Conservation (phyloP, 805 yeast genomes). For the Yarrowia alimentaria region DNA sequence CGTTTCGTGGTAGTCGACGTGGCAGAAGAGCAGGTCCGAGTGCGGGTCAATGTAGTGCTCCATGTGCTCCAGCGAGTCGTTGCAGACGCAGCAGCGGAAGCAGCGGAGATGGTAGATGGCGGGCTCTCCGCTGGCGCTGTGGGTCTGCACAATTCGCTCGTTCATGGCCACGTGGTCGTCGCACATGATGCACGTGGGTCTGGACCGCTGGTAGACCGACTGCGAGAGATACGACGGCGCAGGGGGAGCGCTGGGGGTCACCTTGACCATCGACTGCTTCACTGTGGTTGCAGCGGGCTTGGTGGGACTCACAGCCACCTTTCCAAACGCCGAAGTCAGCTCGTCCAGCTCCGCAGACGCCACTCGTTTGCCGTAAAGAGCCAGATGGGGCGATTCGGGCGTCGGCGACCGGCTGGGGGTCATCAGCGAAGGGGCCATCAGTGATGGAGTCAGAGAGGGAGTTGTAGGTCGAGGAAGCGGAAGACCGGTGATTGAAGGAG, state of each 20-base stretch:
- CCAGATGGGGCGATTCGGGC: too few species aligned
- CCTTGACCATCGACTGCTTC: too few species aligned
- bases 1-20: constrained; percentile 39
- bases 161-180: constrained; percentile 35
- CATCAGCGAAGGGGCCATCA: too few species aligned
- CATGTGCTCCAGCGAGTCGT: constrained; percentile 32
- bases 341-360: too few species aligned
- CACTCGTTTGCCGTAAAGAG: too few species aligned
- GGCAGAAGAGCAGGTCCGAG: constrained; percentile 35
- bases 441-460: too few species aligned
- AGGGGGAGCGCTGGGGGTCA: constrained; percentile 23
- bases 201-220: not conserved
- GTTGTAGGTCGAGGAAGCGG: too few species aligned
- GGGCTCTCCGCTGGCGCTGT: constrained; percentile 28
- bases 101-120: constrained; percentile 32
- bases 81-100: constrained; percentile 33
- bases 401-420: too few species aligned
- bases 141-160: constrained; percentile 33
- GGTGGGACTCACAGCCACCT: too few species aligned
- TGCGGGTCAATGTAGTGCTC: constrained; percentile 32
- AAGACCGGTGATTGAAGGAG: too few species aligned
- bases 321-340: too few species aligned
- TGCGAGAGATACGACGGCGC: not conserved
- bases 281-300: too few species aligned
- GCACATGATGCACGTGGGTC: constrained; percentile 36